Evolutionary conservation across 345 rosid genomes (phyloP).

Genomic region (Erucastrum elatum): DNA sequence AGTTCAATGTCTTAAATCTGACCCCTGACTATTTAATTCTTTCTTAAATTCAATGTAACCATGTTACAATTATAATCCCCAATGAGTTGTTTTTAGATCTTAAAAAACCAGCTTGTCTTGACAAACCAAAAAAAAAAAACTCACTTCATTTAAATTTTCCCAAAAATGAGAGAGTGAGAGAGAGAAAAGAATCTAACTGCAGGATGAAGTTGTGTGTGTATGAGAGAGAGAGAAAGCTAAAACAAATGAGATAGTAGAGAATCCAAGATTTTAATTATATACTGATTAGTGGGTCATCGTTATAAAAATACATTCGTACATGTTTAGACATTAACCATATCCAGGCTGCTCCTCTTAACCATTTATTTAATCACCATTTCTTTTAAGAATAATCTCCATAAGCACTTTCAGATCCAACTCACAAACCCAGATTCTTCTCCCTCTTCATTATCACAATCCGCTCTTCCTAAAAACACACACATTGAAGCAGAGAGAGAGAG

Average conservation of each 20-base stretch:
- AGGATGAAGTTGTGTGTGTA: slow-evolving; percentile 6
- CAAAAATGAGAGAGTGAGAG: background rate
- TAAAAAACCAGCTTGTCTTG: slow-evolving; percentile 9
- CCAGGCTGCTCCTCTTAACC: slow-evolving; percentile 53
- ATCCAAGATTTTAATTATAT: slow-evolving; percentile 25
- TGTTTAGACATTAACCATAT: slow-evolving; percentile 41
- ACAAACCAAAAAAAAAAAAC: background rate
- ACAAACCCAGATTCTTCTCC: slow-evolving; percentile 50
- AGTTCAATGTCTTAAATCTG: slow-evolving; percentile 33
- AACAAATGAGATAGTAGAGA: slow-evolving; percentile 24
- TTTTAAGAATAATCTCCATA: slow-evolving; percentile 16
- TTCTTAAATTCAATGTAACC: slow-evolving; percentile 15
- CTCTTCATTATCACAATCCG: slow-evolving; percentile 46
- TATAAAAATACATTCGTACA: slow-evolving; percentile 35
- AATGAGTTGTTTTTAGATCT: slow-evolving; percentile 1
- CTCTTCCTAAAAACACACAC: slow-evolving; percentile 31
- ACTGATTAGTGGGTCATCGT: slow-evolving; percentile 39
- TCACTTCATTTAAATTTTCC: background rate
- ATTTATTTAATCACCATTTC: slow-evolving; percentile 41
- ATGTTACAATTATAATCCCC: background rate
- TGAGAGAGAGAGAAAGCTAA: background rate
- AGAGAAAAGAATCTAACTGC: slow-evolving; percentile 26
- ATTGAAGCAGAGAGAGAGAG: slow-evolving; percentile 31
- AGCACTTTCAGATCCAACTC: slow-evolving; percentile 61
- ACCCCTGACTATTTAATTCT: slow-evolving; percentile 1